Percentiles rank a stretch among this genome's conserved stretches.
Evolutionary conservation across 352 stramenopile species (phyloP).

Genomic region (Pythium coloratum): DNA sequence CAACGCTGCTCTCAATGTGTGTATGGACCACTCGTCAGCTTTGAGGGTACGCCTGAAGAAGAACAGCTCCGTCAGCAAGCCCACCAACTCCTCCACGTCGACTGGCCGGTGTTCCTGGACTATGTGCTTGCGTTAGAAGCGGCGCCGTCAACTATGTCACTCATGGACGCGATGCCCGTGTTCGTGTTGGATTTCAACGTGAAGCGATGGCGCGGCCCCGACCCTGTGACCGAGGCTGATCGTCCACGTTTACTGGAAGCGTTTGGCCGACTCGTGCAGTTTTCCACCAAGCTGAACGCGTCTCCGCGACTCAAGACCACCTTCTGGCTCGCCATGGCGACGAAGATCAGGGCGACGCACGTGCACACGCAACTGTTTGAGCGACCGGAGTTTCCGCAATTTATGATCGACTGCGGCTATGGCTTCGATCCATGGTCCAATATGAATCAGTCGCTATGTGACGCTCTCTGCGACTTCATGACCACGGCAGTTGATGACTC

Average conservation of each 20-base stretch:
- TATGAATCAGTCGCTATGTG: background rate
- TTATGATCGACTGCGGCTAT: slow-evolving; percentile 6
- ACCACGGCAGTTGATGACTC: background rate
- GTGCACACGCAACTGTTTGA: background rate
- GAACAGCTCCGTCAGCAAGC: no score
- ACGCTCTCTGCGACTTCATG: slow-evolving; percentile 13
- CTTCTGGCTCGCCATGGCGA: slow-evolving; percentile 13
- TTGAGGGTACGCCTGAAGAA: no score
- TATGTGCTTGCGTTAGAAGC: background rate
- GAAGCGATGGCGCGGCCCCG: no score
- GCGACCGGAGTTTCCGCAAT: slow-evolving; percentile 1
- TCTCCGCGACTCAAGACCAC: slow-evolving; percentile 13
- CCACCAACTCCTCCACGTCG: no score
- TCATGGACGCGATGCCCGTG: background rate
- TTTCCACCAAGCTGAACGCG: slow-evolving; percentile 5
- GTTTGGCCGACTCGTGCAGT: background rate
- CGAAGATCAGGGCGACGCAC: background rate
- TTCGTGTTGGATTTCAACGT: background rate
- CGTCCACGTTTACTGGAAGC: background rate
- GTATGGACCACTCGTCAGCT: no score
- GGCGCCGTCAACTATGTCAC: background rate
- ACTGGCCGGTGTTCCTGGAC: no score
- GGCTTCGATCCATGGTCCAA: background rate
- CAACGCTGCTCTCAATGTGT: no score
- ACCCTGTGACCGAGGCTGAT: background rate